Conservation (phyloP, 2,329 filamentous ascomycete species). For the Pseudogymnoascus sp. region DNA sequence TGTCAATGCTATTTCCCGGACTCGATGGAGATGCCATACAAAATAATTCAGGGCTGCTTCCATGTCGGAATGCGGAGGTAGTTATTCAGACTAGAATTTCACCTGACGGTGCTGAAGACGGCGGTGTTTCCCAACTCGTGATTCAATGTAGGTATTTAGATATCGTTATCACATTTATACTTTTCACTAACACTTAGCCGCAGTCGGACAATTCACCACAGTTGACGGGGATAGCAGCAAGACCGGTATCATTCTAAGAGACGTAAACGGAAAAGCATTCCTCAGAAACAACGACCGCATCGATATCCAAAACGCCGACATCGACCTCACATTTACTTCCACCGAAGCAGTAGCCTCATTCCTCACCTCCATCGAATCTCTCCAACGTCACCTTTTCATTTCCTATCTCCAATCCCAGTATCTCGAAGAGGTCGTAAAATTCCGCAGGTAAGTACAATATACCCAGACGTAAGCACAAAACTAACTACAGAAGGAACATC, state of each 20-base stretch:
- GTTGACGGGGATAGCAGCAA: not conserved
- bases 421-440: not conserved
- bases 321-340: not conserved
- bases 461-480: not conserved
- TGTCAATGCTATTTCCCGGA: not conserved
- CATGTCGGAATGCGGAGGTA: constrained; percentile 9
- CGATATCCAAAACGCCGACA: not conserved
- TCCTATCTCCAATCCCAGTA: not conserved
- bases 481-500: constrained; percentile 5
- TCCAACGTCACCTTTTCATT: not conserved
- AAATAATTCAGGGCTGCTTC: not conserved
- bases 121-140: not conserved
- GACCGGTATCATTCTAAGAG: not conserved
- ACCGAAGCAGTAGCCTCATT: not conserved
- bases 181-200: not conserved
- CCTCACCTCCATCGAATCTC: not conserved
- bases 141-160: not conserved
- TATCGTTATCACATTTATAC: not conserved
- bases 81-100: constrained; percentile 3
- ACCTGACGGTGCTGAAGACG: not conserved
- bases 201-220: not conserved
- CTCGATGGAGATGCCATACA: not conserved
- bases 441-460: not conserved
- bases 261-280: not conserved
- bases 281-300: not conserved